These are phyloP conservation scores for Diplodia scrobiculata DNA, from an alignment of 2,329 filamentous ascomycete species.

Conservation along the genomic window DNA sequence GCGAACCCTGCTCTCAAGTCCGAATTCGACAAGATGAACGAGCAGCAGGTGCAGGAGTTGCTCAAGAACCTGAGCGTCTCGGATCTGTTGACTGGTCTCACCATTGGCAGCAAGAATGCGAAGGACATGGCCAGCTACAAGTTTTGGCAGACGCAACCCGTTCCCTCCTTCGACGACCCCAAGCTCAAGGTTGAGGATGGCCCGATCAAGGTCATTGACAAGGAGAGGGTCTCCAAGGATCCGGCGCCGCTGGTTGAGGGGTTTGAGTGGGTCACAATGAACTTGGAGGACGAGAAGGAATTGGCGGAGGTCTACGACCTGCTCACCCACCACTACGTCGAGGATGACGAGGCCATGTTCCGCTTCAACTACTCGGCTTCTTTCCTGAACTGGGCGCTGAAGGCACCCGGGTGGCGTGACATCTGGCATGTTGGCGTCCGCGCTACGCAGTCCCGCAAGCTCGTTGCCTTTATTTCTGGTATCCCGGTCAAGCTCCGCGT, in stretches of 20 bases:
- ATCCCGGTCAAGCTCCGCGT: conserved; percentile 83
- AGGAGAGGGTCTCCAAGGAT: conserved; percentile 76
- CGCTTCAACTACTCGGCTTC: conserved; percentile 91
- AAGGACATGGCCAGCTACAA: conserved; percentile 98
- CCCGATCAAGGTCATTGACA: conserved; percentile 76
- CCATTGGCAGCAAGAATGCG: conserved; percentile 79
- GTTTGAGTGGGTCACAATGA: conserved; percentile 93
- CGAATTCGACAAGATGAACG: conserved; percentile 39
- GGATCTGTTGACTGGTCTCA: conserved; percentile 73
- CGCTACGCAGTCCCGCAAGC: conserved; percentile 75
- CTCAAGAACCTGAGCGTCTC: conserved; percentile 66
- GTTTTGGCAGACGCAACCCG: conserved; percentile 98
- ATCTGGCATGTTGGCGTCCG: conserved; percentile 96
- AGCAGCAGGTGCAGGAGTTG: conserved; percentile 48
- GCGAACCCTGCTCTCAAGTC: conserved; percentile 45
- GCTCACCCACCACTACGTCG: conserved; percentile 91
- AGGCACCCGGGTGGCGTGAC: conserved; percentile 89
- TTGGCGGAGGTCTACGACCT: conserved; percentile 90
- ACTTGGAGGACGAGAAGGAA: conserved; percentile 73
- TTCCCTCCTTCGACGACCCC: conserved; percentile 71
- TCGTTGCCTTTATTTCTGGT: conserved; percentile 94
- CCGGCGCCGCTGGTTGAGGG: conserved; percentile 71
- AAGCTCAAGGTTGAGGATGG: conserved; percentile 66
- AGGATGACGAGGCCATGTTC: conserved; percentile 96
- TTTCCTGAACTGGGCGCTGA: conserved; percentile 91